phyloP scores from a whole-genome alignment of 108 stramenopile genomes.

The Skeletonema marinoi region DNA sequence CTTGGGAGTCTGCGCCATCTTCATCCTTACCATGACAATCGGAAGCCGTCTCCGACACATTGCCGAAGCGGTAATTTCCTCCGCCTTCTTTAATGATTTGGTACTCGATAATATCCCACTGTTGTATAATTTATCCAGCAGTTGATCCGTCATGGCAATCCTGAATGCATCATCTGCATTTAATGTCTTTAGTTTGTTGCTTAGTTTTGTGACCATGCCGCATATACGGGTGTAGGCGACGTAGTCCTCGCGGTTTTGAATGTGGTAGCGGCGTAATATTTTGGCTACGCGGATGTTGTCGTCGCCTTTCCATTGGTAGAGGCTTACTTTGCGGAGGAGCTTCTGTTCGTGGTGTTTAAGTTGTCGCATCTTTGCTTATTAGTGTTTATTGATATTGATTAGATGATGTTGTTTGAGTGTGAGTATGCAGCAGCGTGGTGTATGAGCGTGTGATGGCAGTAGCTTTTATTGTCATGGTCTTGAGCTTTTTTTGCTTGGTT shows the following conservation, averaged over 20 bases:
- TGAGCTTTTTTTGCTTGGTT: too few species aligned
- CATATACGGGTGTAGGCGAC: conserved; percentile 88
- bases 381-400: too few species aligned
- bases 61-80: conserved; percentile 92
- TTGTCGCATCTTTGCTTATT: conserved; percentile 68
- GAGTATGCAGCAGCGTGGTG: too few species aligned
- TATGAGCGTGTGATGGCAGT: too few species aligned
- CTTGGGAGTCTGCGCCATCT: conserved; percentile 96
- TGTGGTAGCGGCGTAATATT: conserved; percentile 93
- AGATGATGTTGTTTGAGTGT: too few species aligned
- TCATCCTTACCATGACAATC: conserved; percentile 98
- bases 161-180: conserved; percentile 92
- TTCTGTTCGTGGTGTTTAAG: conserved; percentile 99
- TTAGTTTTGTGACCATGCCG: conserved; percentile 89
- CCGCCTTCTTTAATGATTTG: conserved; percentile 90
- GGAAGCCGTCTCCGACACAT: conserved; percentile 96
- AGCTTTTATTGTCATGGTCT: too few species aligned
- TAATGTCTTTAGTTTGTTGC: conserved; percentile 89
- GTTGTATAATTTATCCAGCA: conserved; percentile 91
- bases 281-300: conserved; percentile 94
- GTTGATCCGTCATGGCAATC: conserved; percentile 95
- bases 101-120: conserved; percentile 89
- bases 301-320: conserved; percentile 97
- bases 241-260: conserved; percentile 98
- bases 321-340: conserved; percentile 96